phyloP scores from a whole-genome alignment of 352 stramenopile species.

The Halophytophthora polymorphica region DNA sequence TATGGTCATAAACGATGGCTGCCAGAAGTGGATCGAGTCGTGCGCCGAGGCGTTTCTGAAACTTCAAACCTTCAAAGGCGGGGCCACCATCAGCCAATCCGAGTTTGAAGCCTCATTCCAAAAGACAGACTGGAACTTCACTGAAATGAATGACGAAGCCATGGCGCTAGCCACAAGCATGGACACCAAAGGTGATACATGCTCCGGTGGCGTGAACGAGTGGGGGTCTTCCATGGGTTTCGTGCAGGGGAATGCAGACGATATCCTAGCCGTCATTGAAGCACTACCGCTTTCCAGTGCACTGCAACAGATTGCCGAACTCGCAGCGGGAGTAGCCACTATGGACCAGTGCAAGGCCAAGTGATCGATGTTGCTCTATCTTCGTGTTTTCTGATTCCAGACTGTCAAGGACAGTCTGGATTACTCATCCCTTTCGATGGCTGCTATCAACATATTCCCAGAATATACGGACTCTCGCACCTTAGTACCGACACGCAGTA shows the following conservation, averaged over 20 bases:
- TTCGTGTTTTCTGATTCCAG: slow-evolving; percentile 38
- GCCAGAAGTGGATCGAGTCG: no score
- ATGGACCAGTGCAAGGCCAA: slow-evolving; percentile 14
- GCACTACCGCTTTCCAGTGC: slow-evolving; percentile 9
- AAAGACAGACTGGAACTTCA: slow-evolving; percentile 5
- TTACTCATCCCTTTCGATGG: slow-evolving; percentile 30
- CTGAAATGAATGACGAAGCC: slow-evolving; percentile 5
- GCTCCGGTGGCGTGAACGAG: slow-evolving; percentile 16
- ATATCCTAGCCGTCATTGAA: slow-evolving; percentile 11
- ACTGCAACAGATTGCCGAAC: slow-evolving; percentile 8
- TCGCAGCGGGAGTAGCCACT: slow-evolving; percentile 13
- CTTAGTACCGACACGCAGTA: slow-evolving; percentile 10
- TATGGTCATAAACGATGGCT: slow-evolving; percentile 9
- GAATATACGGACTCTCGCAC: slow-evolving; percentile 22
- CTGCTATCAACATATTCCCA: slow-evolving; percentile 31
- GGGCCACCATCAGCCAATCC: slow-evolving; percentile 15
- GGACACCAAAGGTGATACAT: slow-evolving; percentile 11
- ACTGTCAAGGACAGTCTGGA: slow-evolving; percentile 27
- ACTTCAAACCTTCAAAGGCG: slow-evolving; percentile 4
- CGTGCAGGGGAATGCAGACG: slow-evolving; percentile 2
- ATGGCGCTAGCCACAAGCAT: slow-evolving; percentile 7
- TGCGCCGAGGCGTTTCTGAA: neutral
- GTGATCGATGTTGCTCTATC: slow-evolving; percentile 24
- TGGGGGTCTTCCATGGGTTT: slow-evolving; percentile 13
- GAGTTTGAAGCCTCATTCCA: slow-evolving; percentile 17